Evolutionary conservation across 2,329 filamentous ascomycete genomes (phyloP).

Genomic region (Colletotrichum melonis): DNA sequence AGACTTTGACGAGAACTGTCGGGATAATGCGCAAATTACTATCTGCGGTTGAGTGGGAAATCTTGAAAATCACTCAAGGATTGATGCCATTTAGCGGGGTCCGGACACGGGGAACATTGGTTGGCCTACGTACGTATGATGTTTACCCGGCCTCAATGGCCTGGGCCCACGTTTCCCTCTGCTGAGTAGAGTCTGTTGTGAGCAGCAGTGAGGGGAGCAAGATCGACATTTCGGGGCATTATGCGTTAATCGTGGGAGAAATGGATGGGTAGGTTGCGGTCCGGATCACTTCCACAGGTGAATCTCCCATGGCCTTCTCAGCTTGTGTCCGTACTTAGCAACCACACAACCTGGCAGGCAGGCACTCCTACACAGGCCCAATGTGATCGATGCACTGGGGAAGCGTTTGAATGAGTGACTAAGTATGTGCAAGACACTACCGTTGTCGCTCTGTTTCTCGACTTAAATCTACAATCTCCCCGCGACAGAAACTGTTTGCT

Average conservation of each 20-base stretch:
- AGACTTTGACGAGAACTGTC: background rate
- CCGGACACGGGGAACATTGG: background rate
- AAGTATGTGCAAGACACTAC: background rate
- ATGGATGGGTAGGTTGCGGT: background rate
- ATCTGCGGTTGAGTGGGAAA: background rate
- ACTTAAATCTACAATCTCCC: background rate
- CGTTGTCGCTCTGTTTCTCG: background rate
- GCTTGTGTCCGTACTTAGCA: background rate
- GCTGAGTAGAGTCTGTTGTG: background rate
- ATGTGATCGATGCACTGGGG: background rate
- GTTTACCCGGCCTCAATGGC: background rate
- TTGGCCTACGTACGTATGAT: background rate
- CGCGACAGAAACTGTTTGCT: background rate
- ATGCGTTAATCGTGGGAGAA: background rate
- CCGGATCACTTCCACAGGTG: background rate
- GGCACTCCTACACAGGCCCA: background rate
- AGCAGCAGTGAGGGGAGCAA: background rate
- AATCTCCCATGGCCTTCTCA: background rate
- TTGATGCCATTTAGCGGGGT: background rate
- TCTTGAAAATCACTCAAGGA: background rate
- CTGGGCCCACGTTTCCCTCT: background rate
- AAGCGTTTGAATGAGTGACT: too few species aligned
- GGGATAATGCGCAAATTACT: constrained; percentile 2
- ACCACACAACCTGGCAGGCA: too few species aligned
- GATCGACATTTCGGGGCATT: background rate